These are phyloP conservation scores for Pyrus communis DNA, from an alignment of 306 rosid genomes.

Conservation along the genomic window DNA sequence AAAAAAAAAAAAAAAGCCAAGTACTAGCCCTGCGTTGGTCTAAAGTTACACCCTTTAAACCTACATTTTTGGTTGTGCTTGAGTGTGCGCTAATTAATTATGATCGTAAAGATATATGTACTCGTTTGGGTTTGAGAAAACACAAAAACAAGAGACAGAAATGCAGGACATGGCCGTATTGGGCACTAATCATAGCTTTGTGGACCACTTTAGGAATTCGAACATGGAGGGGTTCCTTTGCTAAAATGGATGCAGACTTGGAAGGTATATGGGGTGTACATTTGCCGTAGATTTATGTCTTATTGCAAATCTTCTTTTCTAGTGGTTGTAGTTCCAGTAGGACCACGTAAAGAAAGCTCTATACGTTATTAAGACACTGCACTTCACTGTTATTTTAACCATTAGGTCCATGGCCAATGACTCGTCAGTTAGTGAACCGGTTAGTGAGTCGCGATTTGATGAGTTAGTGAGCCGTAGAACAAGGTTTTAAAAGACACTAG, in stretches of 20 bases:
- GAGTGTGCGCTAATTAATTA: background rate
- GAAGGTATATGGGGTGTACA: constrained; percentile 27
- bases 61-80: background rate
- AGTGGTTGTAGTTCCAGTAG: constrained; percentile 39
- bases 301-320: constrained; percentile 1
- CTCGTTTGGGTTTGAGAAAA: constrained; percentile 10
- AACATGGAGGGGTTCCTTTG: constrained; percentile 33
- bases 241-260: constrained; percentile 8
- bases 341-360: constrained; percentile 36
- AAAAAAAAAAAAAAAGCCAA: too few species aligned
- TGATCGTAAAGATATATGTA: background rate
- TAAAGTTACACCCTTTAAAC: too few species aligned
- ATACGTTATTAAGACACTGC: background rate
- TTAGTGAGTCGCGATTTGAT: background rate
- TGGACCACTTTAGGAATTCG: constrained; percentile 20
- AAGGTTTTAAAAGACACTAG: too few species aligned
- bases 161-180: constrained; percentile 28
- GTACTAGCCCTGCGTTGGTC: background rate
- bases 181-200: constrained; percentile 11
- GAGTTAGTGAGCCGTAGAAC: background rate
- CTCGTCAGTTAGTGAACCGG: background rate
- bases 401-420: background rate
- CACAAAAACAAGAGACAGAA: constrained; percentile 12
- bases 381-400: background rate
- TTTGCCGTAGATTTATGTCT: constrained; percentile 32